A percentile compares a stretch with the other conserved stretches of the same genome.
These are phyloP conservation scores for Camelina neglecta DNA, from an alignment of 345 rosid genomes.

Conservation along the genomic window DNA sequence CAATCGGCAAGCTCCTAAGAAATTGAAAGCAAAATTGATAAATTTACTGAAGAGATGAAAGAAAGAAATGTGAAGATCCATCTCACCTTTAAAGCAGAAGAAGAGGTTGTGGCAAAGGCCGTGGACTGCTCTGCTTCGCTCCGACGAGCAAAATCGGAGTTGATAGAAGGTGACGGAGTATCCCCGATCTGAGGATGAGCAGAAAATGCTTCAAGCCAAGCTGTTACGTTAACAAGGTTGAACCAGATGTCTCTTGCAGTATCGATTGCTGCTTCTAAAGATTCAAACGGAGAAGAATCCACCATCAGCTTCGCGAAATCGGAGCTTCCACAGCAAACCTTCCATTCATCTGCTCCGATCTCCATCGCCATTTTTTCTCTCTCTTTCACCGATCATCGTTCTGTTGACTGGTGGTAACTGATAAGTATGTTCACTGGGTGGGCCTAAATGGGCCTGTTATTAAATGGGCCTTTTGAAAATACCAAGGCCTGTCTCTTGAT, in stretches of 20 bases:
- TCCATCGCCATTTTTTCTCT: constrained; percentile 31
- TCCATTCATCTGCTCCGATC: constrained; percentile 64
- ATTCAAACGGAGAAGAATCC: constrained; percentile 60
- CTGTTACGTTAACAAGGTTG: constrained; percentile 74
- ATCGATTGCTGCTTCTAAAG: constrained; percentile 55
- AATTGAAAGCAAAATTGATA: constrained; percentile 1
- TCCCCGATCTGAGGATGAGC: constrained; percentile 92
- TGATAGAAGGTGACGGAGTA: constrained; percentile 50
- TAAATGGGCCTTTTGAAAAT: not conserved
- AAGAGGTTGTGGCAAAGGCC: constrained; percentile 80
- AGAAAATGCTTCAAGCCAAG: constrained; percentile 90
- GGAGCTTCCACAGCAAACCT: constrained; percentile 86
- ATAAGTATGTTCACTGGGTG: not conserved
- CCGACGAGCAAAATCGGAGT: constrained; percentile 60
- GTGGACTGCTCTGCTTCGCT: constrained; percentile 86
- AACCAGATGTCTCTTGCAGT: constrained; percentile 83
- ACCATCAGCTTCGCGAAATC: constrained; percentile 70
- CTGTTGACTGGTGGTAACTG: not conserved
- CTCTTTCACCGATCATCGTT: not conserved
- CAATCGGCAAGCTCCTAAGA: constrained; percentile 72
- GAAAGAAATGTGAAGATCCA: constrained; percentile 11
- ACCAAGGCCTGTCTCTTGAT: not conserved
- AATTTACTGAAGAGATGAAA: not conserved
- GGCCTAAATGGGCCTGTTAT: not conserved
- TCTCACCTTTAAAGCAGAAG: constrained; percentile 65